Evolutionary conservation across 2,329 filamentous ascomycete species (phyloP), one percentile per base, ranked within the genome.

Genomic region (Pezicula neosporulosa): DNA sequence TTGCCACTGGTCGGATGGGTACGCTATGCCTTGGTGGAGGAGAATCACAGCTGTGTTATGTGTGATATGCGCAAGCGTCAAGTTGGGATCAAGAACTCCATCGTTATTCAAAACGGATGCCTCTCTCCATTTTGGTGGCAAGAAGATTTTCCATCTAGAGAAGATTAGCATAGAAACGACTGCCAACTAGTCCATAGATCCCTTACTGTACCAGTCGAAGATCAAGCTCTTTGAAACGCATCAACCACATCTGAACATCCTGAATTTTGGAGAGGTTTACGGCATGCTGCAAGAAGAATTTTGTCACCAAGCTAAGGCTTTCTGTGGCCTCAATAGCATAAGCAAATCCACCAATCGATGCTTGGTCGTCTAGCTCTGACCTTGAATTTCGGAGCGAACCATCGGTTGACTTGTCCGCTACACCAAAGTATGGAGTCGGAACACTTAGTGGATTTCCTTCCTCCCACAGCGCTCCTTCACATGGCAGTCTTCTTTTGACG

Each of bases 341-440:
- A 43, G 63, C 63, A 52, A 66, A 66, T 2, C 57, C 63, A 1
- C 63, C 72, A 2, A 73, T 49, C 5, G 63, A 63, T 6, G 59
- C 57, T 18, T 66, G 61, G 8, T 62, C 63, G 3, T 60, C 61
- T 12, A 55, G 51, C 4, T 62, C 59, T 28, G 50, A 57, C 55
- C 44, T 58, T 35, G 46, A 54, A 44, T 42, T 58, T 35, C 52
- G 60, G 10, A 62, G 52, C 2, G 54, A 42, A 12, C 55, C 55
- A 33, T 48, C 51, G 37, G 56, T 59, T 9, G 62, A 59, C 42
- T 62, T 63, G 30, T 71, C 67, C 2, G 67, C 62, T 5, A 74
- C 65, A 6, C 71, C 72, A 55, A 74, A 74, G 48, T 67, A 72
- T 0, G 71, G 71, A 1, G 71, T 68, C 2, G 49, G 55, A 1